Conservation (phyloP, 768 basidiomycete species). For the Inosperma sp. region DNA sequence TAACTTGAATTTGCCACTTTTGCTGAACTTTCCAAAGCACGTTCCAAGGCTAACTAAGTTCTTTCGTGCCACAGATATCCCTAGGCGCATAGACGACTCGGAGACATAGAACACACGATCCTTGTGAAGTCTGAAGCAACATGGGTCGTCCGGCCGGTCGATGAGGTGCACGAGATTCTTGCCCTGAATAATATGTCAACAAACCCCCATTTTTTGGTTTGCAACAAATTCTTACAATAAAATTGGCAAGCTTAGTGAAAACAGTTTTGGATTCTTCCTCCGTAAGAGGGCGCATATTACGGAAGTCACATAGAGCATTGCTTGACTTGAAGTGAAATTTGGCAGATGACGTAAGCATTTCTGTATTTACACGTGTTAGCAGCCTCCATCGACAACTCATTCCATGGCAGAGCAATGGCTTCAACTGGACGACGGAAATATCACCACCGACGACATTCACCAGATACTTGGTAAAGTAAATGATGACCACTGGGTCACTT, state of each 20-base stretch:
- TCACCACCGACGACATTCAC: conserved; percentile 47
- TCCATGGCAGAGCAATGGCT: conserved; percentile 53
- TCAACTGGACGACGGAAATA: conserved; percentile 48
- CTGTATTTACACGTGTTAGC: conserved; percentile 7
- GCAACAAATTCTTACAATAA: conserved; percentile 61
- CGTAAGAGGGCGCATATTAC: conserved; percentile 85
- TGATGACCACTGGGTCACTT: conserved; percentile 74
- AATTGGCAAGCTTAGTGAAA: conserved; percentile 96
- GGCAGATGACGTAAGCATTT: conserved; percentile 6
- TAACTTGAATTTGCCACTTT: conserved; percentile 95
- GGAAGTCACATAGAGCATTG: conserved; percentile 5
- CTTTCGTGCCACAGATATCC: conserved; percentile 86
- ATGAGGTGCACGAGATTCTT: conserved; percentile 95
- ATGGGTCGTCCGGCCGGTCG: conserved; percentile 89
- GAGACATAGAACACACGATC: conserved; percentile 97
- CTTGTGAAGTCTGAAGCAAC: conserved; percentile 93
- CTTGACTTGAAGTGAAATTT: conserved; percentile 2
- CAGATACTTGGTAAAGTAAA: conserved; percentile 45
- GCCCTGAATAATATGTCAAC: conserved; percentile 51
- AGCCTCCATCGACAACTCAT: conserved; percentile 15
- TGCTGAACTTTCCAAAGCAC: conserved; percentile 97
- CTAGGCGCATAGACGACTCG: conserved; percentile 88
- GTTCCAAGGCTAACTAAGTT: conserved; percentile 92
- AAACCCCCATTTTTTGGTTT: neutral
- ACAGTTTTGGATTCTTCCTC: conserved; percentile 96